Evolutionary conservation across 2,329 filamentous ascomycete species (phyloP), one percentile per base, ranked within the genome.

Genomic region (Thermothelomyces thermophilus): DNA sequence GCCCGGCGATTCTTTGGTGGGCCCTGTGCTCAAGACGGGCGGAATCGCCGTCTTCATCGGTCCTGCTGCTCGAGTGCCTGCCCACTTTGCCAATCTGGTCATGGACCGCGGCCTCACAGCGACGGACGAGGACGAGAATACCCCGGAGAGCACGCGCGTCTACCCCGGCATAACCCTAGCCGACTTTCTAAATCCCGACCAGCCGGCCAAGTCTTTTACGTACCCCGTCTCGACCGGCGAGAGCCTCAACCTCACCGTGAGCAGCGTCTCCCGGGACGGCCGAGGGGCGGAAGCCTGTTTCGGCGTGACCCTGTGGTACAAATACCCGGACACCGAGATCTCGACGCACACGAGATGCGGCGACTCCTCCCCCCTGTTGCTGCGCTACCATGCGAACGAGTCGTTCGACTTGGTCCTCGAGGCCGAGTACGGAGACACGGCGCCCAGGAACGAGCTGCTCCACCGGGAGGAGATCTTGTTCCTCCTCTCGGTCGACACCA

Each of bases 21-120:
- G 53, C 3, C 41, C 42, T 5, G 51, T 58, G 3, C 43, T 58
- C 24, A 52, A 48, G 8, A 58, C 57, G 2, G 57, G 55, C 11
- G 57, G 57, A 1, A 34, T 50, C 2, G 56, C 54, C n/a, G 48
- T 53, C 6, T 55, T 56, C 34, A 36, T 58, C 26, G 48, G 51
- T 13, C 7, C 34, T 26, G 6, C 34, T 22, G 2, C 16, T 3
- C 14, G 35, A 8, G 41, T 26, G 4, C 41, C 52, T 4, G 24
- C 22, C 5, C 34, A 52, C n/a, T 57, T 53, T 11, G 48, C 54
- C 17, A 48, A 52, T 35, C 19, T 53, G 19, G 36, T 57, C 46
- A 57, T 50, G 35, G 46, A 53, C 26, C 50, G 48, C 22, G 55
- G 55, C 24, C 46, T 57, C 13, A 50, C 50, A 9, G 48, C 46